phyloP scores from a whole-genome alignment of 495 filamentous ascomycete genomes.

The Trichoderma virens region DNA sequence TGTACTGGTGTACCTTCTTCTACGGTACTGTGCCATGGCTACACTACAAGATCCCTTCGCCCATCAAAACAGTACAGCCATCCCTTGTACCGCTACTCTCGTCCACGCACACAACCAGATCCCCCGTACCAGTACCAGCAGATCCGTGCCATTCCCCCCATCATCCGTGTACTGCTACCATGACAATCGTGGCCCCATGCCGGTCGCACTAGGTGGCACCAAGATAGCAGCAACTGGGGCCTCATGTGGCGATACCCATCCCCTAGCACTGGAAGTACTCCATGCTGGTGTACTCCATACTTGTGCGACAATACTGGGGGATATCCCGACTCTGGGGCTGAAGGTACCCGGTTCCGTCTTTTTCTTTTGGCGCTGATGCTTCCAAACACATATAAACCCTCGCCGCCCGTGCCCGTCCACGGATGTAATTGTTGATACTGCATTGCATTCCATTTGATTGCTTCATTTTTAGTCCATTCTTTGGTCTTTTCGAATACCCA shows the following conservation, averaged over 20 bases:
- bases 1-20: no score
- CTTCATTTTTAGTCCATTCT: background rate
- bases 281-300: background rate
- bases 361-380: background rate
- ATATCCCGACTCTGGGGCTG: background rate
- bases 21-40: no score
- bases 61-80: no score
- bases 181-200: background rate
- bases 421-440: background rate
- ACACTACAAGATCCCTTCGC: no score
- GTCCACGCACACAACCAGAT: no score
- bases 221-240: background rate
- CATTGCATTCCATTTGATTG: slow-evolving; percentile 1
- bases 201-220: background rate
- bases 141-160: no score
- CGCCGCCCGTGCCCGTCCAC: background rate
- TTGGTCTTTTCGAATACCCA: background rate
- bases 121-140: no score
- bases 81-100: no score
- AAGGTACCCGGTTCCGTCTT: background rate
- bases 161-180: background rate
- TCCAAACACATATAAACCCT: background rate
- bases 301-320: background rate
- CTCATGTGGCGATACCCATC: background rate
- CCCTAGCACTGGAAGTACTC: no score